Conservation (phyloP, 106 monocot genomes). For the Alisma plantagoaquatica region DNA sequence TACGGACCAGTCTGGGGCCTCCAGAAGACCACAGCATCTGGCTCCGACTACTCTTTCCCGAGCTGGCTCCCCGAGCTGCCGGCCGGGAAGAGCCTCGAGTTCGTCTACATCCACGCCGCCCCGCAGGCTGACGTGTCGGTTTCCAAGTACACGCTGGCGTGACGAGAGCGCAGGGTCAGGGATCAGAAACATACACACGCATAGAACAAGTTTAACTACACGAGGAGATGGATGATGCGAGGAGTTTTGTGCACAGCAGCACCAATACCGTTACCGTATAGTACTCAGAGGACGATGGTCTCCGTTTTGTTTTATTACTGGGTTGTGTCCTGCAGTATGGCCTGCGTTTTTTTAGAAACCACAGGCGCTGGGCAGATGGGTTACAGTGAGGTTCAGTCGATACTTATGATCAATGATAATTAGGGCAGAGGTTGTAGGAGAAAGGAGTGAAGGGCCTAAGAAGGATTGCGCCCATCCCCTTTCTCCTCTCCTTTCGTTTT, state of each 20-base stretch:
- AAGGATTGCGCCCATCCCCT: slow-evolving; percentile 19
- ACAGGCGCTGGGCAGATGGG: too few relatives aligned
- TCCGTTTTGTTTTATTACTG: neutral
- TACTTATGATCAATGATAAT: too few relatives aligned
- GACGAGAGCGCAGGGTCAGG: neutral
- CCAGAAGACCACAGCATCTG: slow-evolving; percentile 11
- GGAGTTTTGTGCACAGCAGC: too few relatives aligned
- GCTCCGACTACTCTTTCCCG: slow-evolving; percentile 12
- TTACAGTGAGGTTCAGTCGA: too few relatives aligned
- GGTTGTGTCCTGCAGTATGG: neutral
- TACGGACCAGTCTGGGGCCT: slow-evolving; percentile 20
- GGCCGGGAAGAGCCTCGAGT: slow-evolving; percentile 19
- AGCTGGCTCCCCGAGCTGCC: slow-evolving; percentile 12
- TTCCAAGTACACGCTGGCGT: slow-evolving; percentile 19
- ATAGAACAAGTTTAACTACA: neutral
- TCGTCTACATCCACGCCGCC: slow-evolving; percentile 25
- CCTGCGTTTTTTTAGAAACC: neutral
- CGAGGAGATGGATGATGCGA: too few relatives aligned
- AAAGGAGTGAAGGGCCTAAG: slow-evolving; percentile 19
- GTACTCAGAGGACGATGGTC: neutral
- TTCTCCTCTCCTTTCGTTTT: slow-evolving; percentile 11
- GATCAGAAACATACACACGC: neutral
- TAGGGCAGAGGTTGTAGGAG: too few relatives aligned
- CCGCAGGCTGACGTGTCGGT: slow-evolving; percentile 15
- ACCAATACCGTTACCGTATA: too few relatives aligned